phyloP scores from a whole-genome alignment of 2,329 filamentous ascomycete genomes.

The Chaetomium sp. region DNA sequence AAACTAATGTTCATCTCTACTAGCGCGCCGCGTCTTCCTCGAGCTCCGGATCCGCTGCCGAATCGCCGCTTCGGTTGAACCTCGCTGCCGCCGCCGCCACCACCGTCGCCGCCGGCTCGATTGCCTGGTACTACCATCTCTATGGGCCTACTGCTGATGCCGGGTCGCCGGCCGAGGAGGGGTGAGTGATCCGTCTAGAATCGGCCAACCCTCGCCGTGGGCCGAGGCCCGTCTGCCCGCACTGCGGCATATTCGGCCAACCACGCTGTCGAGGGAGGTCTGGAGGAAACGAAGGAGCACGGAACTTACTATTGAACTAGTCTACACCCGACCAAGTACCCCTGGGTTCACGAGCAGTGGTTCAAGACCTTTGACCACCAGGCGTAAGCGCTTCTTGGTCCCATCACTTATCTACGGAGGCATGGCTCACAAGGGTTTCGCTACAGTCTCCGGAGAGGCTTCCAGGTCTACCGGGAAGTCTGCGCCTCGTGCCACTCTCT shows the following conservation, averaged over 20 bases:
- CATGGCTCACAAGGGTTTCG: slow-evolving; percentile 19
- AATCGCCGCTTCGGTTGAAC: slow-evolving; percentile 80
- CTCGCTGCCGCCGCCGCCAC: slow-evolving; percentile 85
- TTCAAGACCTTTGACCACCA: slow-evolving; percentile 96
- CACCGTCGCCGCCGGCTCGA: slow-evolving; percentile 80
- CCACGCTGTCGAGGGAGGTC: slow-evolving; percentile 16
- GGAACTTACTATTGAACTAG: slow-evolving; percentile 53
- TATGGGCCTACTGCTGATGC: slow-evolving; percentile 88
- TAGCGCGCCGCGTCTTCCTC: slow-evolving; percentile 72
- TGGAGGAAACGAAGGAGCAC: slow-evolving; percentile 11
- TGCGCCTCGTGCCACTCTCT: slow-evolving; percentile 98
- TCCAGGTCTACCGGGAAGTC: slow-evolving; percentile 99
- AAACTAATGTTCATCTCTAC: slow-evolving; percentile 31
- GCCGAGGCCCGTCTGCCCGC: slow-evolving; percentile 25
- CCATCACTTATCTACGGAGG: slow-evolving; percentile 43
- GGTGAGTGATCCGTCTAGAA: slow-evolving; percentile 65
- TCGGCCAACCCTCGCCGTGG: slow-evolving; percentile 15
- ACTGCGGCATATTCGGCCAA: slow-evolving; percentile 36
- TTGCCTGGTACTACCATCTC: slow-evolving; percentile 96
- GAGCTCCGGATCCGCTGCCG: slow-evolving; percentile 69
- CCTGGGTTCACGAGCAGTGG: slow-evolving; percentile 92
- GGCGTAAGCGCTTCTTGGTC: slow-evolving; percentile 66
- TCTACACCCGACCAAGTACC: slow-evolving; percentile 88
- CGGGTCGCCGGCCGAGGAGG: slow-evolving; percentile 93
- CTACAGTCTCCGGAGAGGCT: slow-evolving; percentile 88